These are phyloP conservation scores for Didymella segeticola DNA, from an alignment of 2,329 filamentous ascomycete genomes.

Conservation along the genomic window DNA sequence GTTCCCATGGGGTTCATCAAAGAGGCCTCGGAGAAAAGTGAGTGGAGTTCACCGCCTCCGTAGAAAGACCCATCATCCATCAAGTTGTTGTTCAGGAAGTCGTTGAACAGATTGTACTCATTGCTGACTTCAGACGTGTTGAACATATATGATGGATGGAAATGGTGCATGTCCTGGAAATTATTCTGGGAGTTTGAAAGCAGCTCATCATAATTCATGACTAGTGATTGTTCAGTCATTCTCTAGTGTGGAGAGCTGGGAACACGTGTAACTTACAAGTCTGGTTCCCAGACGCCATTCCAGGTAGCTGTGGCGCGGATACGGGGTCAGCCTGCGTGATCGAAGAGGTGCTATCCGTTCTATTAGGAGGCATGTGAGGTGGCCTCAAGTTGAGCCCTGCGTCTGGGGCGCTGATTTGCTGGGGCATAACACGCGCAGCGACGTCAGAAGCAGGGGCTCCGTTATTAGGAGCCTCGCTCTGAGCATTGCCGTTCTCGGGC, in stretches of 20 bases:
- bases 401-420: constrained; percentile 42
- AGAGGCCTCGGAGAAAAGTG: constrained; percentile 67
- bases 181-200: constrained; percentile 74
- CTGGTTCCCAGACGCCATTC: constrained; percentile 69
- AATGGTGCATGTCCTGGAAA: constrained; percentile 92
- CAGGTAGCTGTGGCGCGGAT: constrained; percentile 69
- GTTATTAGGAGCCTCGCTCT: constrained; percentile 39
- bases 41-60: constrained; percentile 52
- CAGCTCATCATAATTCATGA: constrained; percentile 85
- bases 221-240: constrained; percentile 56
- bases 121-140: constrained; percentile 91
- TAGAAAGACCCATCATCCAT: constrained; percentile 70
- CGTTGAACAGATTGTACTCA: constrained; percentile 95
- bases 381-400: constrained; percentile 49
- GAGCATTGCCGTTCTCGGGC: constrained; percentile 44
- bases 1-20: constrained; percentile 53
- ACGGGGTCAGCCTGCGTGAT: constrained; percentile 75
- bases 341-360: constrained; percentile 58
- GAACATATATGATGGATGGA: constrained; percentile 95
- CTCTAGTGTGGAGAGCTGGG: constrained; percentile 28
- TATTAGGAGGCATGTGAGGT: constrained; percentile 43
- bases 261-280: constrained; percentile 69
- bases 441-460: constrained; percentile 41
- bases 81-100: constrained; percentile 91
- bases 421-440: constrained; percentile 34